Base-by-base conservation (phyloP, 2,329 filamentous ascomycete genomes). In the Gnomoniopsis sp. region DNA sequence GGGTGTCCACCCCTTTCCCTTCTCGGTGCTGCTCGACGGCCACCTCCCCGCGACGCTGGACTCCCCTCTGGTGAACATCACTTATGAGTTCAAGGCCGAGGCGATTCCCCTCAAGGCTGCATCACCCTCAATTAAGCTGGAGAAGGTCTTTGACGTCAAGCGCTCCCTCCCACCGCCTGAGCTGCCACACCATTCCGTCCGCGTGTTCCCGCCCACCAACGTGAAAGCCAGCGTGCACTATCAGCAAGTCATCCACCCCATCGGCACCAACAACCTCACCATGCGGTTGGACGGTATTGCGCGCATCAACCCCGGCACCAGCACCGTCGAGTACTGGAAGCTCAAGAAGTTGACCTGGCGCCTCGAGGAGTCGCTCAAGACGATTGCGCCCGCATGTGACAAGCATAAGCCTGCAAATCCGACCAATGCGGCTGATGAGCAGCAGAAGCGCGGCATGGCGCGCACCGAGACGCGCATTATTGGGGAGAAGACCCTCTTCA, bases 161-260 rank as follows among this genome's bases (percentile, higher is more conserved):
- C 90, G 93, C 62, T 89, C 92, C 36, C 84, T 98, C 26, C 81
- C 76, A 8, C 75, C 88, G 55, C 85, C 90, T 2, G 89, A 91
- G 51, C 81, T 84, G 55, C 91, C 96, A 62, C 93, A 96, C 75
- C 88, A 93, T 74, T 96, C 90, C 17, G 87, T 96, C 63, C 91
- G 93, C 69, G 90, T 98, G 69, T 99, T 99, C 75, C 95, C 93
- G 50, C 93, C 95, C 0, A 99, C 95, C 65, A 95, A 96, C 75
- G 88, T 99, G 68, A 93, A 91, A 65, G 90, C 91, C 59, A 88
- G 87, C 68, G 89, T 95, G 63, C 87, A 91, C 67, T 88, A 96
- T 63, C 88, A 88, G 49, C 86, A 90, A 41, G 85, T 96, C 64
- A 87, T 97, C 63, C 88, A 96, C 75, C 92, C 93, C 6, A 90